These are phyloP conservation scores for Mycena alexandri DNA, from an alignment of 768 basidiomycete species.

Conservation along the genomic window DNA sequence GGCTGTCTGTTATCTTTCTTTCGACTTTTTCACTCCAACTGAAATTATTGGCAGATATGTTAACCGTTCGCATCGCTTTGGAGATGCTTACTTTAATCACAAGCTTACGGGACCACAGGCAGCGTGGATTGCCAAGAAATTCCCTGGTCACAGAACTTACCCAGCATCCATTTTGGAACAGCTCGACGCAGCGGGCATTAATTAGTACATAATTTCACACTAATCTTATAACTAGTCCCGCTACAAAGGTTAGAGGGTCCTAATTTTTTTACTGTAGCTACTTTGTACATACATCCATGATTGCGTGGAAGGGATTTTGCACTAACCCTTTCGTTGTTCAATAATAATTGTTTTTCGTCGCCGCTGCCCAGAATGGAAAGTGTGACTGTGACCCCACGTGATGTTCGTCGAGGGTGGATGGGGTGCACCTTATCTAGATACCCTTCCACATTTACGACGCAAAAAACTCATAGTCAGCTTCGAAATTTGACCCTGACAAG, in stretches of 20 bases:
- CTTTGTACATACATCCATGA: conserved; percentile 16
- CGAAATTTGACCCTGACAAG: too few relatives aligned
- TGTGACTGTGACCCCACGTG: conserved; percentile 11
- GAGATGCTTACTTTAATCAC: conserved; percentile 8
- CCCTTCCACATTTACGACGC: too few relatives aligned
- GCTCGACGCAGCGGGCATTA: conserved; percentile 13
- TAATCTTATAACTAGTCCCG: background rate
- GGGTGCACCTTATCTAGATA: too few relatives aligned
- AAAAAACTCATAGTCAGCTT: too few relatives aligned
- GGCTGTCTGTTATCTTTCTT: background rate
- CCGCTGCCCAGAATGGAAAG: background rate
- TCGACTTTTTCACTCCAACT: background rate
- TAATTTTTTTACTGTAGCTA: conserved; percentile 7
- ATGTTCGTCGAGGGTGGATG: too few relatives aligned
- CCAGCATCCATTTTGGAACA: conserved; percentile 10
- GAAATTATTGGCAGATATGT: conserved; percentile 7
- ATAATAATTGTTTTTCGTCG: conserved; percentile 9
- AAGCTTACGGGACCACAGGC: conserved; percentile 15
- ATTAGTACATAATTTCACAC: background rate
- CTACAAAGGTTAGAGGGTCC: background rate
- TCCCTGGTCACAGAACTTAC: conserved; percentile 33
- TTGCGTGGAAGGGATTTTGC: conserved; percentile 14
- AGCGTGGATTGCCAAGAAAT: conserved; percentile 14
- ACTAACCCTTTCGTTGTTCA: background rate
- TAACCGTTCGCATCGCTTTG: conserved; percentile 3